phyloP scores from a whole-genome alignment of 2,329 filamentous ascomycete genomes.

The Calcarisporium arbuscula region DNA sequence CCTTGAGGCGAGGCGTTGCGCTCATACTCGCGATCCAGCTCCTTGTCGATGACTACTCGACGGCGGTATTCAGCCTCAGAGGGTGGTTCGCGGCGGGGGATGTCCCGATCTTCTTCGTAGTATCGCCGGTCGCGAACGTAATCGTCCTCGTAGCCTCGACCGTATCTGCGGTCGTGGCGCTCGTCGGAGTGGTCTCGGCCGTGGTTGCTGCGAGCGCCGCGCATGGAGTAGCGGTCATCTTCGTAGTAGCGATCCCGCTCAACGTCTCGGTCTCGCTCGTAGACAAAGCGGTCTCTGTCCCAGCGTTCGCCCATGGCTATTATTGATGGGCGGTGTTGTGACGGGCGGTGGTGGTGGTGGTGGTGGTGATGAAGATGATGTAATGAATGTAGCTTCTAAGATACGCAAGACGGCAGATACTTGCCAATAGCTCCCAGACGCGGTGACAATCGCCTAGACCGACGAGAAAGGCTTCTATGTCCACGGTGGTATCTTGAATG shows the following conservation, averaged over 20 bases:
- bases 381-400: no score
- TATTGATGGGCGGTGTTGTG: background rate
- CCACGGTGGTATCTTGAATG: no score
- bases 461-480: no score
- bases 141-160: conserved; percentile 40
- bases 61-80: conserved; percentile 40
- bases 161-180: conserved; percentile 34
- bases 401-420: no score
- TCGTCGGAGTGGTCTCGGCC: conserved; percentile 44
- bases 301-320: conserved; percentile 33
- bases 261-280: conserved; percentile 25
- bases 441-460: no score
- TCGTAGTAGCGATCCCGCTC: conserved; percentile 45
- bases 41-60: conserved; percentile 49
- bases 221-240: conserved; percentile 42
- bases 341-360: conserved; percentile 10
- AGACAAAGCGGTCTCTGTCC: conserved; percentile 47
- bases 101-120: conserved; percentile 44
- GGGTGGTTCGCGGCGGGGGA: conserved; percentile 21
- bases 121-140: conserved; percentile 43
- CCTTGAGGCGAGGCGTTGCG: conserved; percentile 44
- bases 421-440: no score
- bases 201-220: conserved; percentile 28
- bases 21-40: conserved; percentile 42
- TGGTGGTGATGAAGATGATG: conserved; percentile 7